Evolutionary conservation across 1,139 yeast species (phyloP).

Genomic region (Diutina sp.): DNA sequence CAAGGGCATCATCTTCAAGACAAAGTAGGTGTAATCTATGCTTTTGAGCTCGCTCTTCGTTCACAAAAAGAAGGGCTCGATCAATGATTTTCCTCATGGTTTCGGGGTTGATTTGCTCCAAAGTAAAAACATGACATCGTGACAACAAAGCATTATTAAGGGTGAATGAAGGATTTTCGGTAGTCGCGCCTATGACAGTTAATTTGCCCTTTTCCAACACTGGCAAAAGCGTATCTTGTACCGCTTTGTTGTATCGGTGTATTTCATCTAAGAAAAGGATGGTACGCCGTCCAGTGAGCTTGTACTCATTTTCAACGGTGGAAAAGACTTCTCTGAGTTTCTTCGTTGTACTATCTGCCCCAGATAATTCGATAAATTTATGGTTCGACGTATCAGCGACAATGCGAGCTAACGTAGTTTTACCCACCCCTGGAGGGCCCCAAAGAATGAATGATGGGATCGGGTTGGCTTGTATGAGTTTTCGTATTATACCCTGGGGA

Average conservation of each 20-base stretch:
- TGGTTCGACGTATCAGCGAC: slow-evolving; percentile 41
- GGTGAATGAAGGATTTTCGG: slow-evolving; percentile 93
- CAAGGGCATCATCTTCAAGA: slow-evolving; percentile 43
- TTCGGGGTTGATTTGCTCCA: slow-evolving; percentile 45
- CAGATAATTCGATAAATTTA: slow-evolving; percentile 71
- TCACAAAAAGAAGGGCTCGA: slow-evolving; percentile 50
- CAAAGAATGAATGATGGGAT: slow-evolving; percentile 83
- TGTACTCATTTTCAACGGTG: slow-evolving; percentile 56
- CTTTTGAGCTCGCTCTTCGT: slow-evolving; percentile 37
- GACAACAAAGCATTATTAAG: slow-evolving; percentile 80
- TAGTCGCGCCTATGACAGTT: slow-evolving; percentile 83
- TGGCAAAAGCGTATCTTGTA: slow-evolving; percentile 75
- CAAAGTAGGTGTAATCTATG: slow-evolving; percentile 33
- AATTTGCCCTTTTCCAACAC: slow-evolving; percentile 58
- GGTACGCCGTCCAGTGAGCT: slow-evolving; percentile 56
- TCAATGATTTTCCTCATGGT: slow-evolving; percentile 49
- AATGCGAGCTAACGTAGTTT: slow-evolving; percentile 63
- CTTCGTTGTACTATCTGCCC: slow-evolving; percentile 62
- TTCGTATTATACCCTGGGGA: slow-evolving; percentile 54
- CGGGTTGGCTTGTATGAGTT: slow-evolving; percentile 46
- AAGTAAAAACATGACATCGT: slow-evolving; percentile 75
- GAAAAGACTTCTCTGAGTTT: slow-evolving; percentile 65
- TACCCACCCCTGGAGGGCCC: slow-evolving; percentile 97
- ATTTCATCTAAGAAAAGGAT: slow-evolving; percentile 86
- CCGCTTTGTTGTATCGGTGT: slow-evolving; percentile 80